Evolutionary conservation across 2,329 filamentous ascomycete genomes (phyloP).

Genomic region (Aspergillus sp.): DNA sequence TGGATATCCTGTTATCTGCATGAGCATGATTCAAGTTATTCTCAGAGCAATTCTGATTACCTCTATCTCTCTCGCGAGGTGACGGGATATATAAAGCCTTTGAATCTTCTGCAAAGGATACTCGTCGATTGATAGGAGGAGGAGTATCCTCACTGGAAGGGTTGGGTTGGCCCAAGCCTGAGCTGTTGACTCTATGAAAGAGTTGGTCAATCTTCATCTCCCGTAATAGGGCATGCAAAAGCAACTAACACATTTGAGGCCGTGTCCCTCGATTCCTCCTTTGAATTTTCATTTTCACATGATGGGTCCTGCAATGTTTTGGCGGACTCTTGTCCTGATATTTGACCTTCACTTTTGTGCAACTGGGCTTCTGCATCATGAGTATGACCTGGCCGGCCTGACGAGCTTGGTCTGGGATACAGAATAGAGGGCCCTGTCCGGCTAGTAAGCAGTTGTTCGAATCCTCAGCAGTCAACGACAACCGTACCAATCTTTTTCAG

Average conservation of each 20-base stretch:
- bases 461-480: neutral
- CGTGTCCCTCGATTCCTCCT: neutral
- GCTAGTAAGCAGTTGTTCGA: neutral
- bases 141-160: neutral
- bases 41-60: conserved; percentile 4
- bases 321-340: neutral
- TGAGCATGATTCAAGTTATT: conserved; percentile 1
- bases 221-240: neutral
- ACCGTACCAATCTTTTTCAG: conserved; percentile 39
- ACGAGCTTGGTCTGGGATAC: neutral
- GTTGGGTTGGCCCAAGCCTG: neutral
- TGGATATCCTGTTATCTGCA: conserved; percentile 18
- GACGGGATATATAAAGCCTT: conserved; percentile 29
- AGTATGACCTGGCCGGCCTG: neutral
- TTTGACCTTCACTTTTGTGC: neutral
- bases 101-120: conserved; percentile 14
- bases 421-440: conserved; percentile 13
- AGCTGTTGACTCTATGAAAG: neutral
- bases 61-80: conserved; percentile 22
- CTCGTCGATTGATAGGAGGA: neutral
- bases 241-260: neutral
- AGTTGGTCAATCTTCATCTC: neutral
- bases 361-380: conserved; percentile 12
- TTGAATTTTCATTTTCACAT: neutral
- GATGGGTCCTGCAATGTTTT: neutral